Evolutionary conservation across 177 flowering plant species (phyloP).

Genomic region (Vitis hybrid): DNA sequence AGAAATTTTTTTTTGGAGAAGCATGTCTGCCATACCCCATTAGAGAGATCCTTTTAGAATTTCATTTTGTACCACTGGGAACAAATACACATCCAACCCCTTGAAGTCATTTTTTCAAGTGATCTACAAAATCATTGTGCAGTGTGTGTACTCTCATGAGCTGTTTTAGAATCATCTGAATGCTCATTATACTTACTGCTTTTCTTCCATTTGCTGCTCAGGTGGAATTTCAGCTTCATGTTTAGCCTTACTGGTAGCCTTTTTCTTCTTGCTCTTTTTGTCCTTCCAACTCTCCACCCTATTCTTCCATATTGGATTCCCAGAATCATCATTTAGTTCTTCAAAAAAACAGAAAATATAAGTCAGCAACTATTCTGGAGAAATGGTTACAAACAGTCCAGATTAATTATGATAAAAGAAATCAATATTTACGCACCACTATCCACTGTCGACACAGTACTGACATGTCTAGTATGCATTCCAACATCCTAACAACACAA

Average conservation of each 20-base stretch:
- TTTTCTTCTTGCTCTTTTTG: conserved; percentile 76
- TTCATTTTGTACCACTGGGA: no score
- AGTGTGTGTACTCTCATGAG: no score
- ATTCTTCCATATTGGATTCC: conserved; percentile 95
- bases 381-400: neutral
- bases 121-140: no score
- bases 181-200: conserved; percentile 45
- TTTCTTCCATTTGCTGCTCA: conserved; percentile 81
- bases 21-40: no score
- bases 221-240: conserved; percentile 58
- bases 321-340: conserved; percentile 73
- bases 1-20: no score
- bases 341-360: conserved; percentile 16
- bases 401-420: neutral
- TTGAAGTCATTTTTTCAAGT: no score
- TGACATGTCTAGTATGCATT: conserved; percentile 74
- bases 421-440: conserved; percentile 50
- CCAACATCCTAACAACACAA: conserved; percentile 47
- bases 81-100: no score
- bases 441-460: conserved; percentile 78
- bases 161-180: neutral
- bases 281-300: conserved; percentile 97
- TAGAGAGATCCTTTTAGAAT: no score
- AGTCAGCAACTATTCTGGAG: no score
- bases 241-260: conserved; percentile 34